Evolutionary conservation across 2,329 filamentous ascomycete species (phyloP), one percentile per base, ranked within the genome.

Genomic region (Penicillium sp.): DNA sequence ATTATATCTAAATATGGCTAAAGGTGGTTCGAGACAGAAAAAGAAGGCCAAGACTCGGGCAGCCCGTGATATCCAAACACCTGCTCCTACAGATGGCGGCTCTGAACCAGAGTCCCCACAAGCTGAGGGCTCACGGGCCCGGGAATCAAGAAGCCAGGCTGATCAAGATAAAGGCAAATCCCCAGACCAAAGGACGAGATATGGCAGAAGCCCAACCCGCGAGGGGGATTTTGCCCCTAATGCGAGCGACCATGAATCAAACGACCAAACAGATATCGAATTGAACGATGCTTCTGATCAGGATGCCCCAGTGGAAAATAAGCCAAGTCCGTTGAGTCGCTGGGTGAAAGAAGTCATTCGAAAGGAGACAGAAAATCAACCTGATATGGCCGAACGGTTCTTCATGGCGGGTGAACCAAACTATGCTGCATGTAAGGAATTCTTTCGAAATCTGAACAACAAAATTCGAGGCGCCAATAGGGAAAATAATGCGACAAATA

Each of bases 361-460:
- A 23, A 23, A 11, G 21, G 21, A 23, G 11, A 23, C 21, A 11
- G 7, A 23, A 7, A 23, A 23, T 7, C 7, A 11, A 7, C 11
- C 23, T 23, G 18, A 7, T 25, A 37, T 37, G 17, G 19, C 30
- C 15, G 23, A 40, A 18, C 15, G 31, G n/a, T 45, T 45, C 25
- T 37, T 37, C 19, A 34, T 13, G 21, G 13, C 32, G 3, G 17
- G 17, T 10, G 8, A 26, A 2, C 30, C 42, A 29, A 11, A 18
- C 8, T 46, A 42, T 14, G 14, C 39, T 29, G 8, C 36, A 25
- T 46, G 27, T 17, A 5, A 36, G 15, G 2, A 36, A 9, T 46
- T 46, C 26, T 46, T 46, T 32, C 4, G 25, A 18, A n/a, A 15
- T 4, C 39, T 46, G 2, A 46, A 46, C 23, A 16, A 42, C 19